Evolutionary conservation across 495 filamentous ascomycete species (phyloP).

Genomic region (Penicillium soppii): DNA sequence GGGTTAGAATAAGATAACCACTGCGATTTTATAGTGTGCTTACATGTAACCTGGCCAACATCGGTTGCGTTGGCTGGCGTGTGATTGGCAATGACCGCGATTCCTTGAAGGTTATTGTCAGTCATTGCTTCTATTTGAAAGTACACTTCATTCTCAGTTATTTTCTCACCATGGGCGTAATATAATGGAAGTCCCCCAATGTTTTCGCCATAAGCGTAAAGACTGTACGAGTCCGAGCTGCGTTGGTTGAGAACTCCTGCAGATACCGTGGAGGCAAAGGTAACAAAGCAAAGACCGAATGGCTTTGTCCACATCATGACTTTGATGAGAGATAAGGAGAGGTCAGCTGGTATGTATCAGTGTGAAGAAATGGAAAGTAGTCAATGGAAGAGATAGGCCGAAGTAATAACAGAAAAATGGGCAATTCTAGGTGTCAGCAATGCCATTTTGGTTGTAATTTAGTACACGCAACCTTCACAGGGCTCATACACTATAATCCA

Average conservation of each 20-base stretch:
- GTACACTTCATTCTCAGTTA: background rate
- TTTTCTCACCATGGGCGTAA: slow-evolving; percentile 30
- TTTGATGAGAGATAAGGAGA: background rate
- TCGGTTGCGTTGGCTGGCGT: slow-evolving; percentile 6
- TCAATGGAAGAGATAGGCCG: background rate
- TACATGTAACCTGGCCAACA: slow-evolving; percentile 7
- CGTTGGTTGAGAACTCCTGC: background rate
- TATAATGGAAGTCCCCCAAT: slow-evolving; percentile 34
- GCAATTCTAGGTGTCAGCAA: too few species aligned
- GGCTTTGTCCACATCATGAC: background rate
- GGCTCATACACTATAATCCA: too few species aligned
- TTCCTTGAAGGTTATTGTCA: background rate
- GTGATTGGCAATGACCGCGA: background rate
- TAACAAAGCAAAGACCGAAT: background rate
- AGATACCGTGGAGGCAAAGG: background rate
- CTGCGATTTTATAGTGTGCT: background rate
- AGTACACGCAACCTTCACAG: too few species aligned
- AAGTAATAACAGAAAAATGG: too few species aligned
- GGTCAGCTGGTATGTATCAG: background rate
- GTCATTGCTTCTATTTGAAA: background rate
- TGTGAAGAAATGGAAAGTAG: background rate
- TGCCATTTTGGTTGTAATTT: too few species aligned
- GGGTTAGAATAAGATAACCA: background rate
- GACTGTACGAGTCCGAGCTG: slow-evolving; percentile 15
- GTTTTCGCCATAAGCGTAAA: slow-evolving; percentile 36